Percentiles rank a stretch among this genome's conserved stretches.
These are phyloP conservation scores for Fusarium secorum DNA, from an alignment of 2,329 filamentous ascomycete genomes.

Conservation along the genomic window DNA sequence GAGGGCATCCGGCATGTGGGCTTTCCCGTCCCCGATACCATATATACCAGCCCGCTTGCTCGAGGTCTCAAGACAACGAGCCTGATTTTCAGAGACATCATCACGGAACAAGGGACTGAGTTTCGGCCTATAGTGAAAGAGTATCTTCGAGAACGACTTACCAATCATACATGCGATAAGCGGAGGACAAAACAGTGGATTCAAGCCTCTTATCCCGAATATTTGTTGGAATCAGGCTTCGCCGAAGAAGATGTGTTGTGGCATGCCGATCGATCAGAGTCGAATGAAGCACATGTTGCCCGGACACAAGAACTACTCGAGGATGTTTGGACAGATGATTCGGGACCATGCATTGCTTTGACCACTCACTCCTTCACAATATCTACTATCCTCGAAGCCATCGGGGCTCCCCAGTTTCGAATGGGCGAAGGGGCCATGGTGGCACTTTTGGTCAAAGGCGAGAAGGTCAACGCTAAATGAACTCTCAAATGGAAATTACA, in stretches of 20 bases:
- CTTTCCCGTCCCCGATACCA: not conserved
- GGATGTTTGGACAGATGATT: not conserved
- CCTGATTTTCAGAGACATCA: not conserved
- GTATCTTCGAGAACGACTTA: not conserved
- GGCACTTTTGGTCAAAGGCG: not conserved
- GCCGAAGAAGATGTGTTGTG: not conserved
- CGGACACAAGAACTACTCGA: not conserved
- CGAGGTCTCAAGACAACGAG: not conserved
- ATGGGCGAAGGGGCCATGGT: not conserved
- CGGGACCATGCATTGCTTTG: not conserved
- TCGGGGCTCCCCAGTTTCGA: not conserved
- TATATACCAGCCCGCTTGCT: not conserved
- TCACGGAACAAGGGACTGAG: not conserved
- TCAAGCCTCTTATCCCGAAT: not conserved
- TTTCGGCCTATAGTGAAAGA: not conserved
- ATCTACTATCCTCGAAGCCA: not conserved
- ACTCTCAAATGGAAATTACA: fast-evolving
- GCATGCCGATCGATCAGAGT: not conserved
- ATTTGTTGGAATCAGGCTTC: not conserved
- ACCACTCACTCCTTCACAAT: not conserved
- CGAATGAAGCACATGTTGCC: not conserved
- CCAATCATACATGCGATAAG: not conserved
- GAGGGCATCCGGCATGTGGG: not conserved
- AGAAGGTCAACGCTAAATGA: not conserved
- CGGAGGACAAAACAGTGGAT: not conserved